These are phyloP conservation scores for Septoria linicola DNA, from an alignment of 2,329 filamentous ascomycete species.

Conservation along the genomic window DNA sequence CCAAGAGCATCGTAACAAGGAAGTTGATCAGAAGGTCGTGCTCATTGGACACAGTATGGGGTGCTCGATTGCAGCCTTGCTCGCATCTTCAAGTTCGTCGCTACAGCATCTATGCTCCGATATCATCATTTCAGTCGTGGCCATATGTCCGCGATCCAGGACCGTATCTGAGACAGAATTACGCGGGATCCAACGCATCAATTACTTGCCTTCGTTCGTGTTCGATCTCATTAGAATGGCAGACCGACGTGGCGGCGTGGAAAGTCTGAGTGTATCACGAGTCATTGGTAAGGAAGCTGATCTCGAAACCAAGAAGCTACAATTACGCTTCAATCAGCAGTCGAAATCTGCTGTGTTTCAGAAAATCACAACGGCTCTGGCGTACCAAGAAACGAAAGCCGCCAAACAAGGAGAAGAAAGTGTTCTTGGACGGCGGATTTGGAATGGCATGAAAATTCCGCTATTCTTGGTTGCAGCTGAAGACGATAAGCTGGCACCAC, in stretches of 20 bases:
- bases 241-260: constrained; percentile 74
- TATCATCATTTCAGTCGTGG: constrained; percentile 72
- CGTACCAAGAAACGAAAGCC: constrained; percentile 12
- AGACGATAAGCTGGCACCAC: constrained; percentile 72
- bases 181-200: constrained; percentile 54
- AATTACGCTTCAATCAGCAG: constrained; percentile 75
- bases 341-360: constrained; percentile 77
- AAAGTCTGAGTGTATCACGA: constrained; percentile 75
- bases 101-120: constrained; percentile 52
- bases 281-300: constrained; percentile 71
- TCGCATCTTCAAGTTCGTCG: constrained; percentile 62
- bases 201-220: constrained; percentile 67
- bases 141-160: constrained; percentile 73
- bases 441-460: constrained; percentile 70
- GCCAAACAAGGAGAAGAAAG: constrained; percentile 44
- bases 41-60: constrained; percentile 90
- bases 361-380: constrained; percentile 74
- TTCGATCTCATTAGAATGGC: constrained; percentile 75
- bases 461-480: constrained; percentile 77
- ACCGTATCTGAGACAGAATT: constrained; percentile 46
- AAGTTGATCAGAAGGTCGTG: constrained; percentile 67
- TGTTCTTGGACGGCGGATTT: constrained; percentile 67
- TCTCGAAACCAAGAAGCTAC: constrained; percentile 63
- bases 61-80: constrained; percentile 69
- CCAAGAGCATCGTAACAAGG: constrained; percentile 66